Evolutionary conservation across 495 filamentous ascomycete genomes (phyloP).

Genomic region (Ascobolus immersus): DNA sequence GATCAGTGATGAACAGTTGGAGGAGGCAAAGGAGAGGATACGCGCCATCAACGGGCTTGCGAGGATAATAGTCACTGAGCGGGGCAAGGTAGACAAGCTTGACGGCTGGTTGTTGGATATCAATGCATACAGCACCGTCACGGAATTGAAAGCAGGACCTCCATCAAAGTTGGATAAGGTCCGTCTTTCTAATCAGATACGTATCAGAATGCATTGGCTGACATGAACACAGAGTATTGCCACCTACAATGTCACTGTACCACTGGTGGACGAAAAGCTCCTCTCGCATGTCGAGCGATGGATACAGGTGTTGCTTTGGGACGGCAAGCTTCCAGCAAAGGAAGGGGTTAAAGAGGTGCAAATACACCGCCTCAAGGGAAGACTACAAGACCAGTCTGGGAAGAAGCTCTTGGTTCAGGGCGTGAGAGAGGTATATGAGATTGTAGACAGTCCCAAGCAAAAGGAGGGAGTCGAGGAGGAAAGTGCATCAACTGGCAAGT

Average conservation of each 20-base stretch:
- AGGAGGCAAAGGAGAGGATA: constrained; percentile 37
- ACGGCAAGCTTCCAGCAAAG: constrained; percentile 31
- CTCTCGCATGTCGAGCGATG: constrained; percentile 46
- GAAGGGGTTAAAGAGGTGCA: constrained; percentile 24
- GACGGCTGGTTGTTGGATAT: constrained; percentile 70
- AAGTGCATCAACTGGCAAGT: constrained; percentile 8
- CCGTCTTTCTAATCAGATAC: constrained; percentile 10
- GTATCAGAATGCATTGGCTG: not conserved
- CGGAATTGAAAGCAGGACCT: constrained; percentile 40
- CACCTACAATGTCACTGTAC: constrained; percentile 55
- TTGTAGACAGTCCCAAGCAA: constrained; percentile 33
- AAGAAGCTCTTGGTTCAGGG: constrained; percentile 58
- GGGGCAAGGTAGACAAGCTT: constrained; percentile 50
- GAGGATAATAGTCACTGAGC: constrained; percentile 53
- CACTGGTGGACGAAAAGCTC: constrained; percentile 26
- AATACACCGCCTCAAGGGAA: constrained; percentile 70
- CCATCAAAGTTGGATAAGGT: constrained; percentile 66
- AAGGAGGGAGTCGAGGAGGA: constrained; percentile 9
- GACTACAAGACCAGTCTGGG: constrained; percentile 35
- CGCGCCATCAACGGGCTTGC: constrained; percentile 72
- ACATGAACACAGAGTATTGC: not conserved
- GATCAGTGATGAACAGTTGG: constrained; percentile 42
- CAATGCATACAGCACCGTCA: constrained; percentile 71
- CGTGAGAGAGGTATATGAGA: constrained; percentile 79
- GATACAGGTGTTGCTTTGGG: constrained; percentile 69